These are phyloP conservation scores for Mrakia gelida DNA, from an alignment of 768 basidiomycete species.

Conservation along the genomic window DNA sequence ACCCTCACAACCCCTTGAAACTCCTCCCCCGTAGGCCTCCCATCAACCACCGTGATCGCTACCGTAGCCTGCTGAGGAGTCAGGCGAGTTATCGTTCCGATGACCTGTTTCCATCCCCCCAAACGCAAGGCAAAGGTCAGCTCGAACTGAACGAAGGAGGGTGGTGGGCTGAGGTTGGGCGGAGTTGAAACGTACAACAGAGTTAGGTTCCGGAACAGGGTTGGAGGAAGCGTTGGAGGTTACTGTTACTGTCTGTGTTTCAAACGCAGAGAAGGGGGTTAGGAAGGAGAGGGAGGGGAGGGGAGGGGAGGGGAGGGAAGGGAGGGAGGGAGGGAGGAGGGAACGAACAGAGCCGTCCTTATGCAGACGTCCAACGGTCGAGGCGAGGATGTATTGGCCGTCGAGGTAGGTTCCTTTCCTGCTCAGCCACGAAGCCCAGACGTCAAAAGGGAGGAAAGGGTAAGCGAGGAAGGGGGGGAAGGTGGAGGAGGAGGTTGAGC, in stretches of 20 bases:
- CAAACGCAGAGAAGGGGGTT: background rate
- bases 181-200: constrained; percentile 4
- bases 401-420: constrained; percentile 21
- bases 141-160: background rate
- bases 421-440: background rate
- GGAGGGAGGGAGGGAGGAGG: too few species aligned
- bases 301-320: background rate
- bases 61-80: constrained; percentile 78
- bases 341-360: constrained; percentile 29
- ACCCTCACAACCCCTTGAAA: constrained; percentile 81
- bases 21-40: constrained; percentile 75
- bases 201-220: constrained; percentile 28
- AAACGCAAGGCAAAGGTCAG: background rate
- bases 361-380: constrained; percentile 23
- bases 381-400: background rate
- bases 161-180: too few species aligned
- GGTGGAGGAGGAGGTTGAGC: background rate
- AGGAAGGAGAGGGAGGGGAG: background rate
- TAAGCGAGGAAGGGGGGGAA: background rate
- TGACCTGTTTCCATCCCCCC: constrained; percentile 47
- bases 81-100: constrained; percentile 76
- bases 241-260: constrained; percentile 11
- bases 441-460: background rate
- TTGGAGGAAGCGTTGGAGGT: constrained; percentile 18
- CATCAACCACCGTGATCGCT: constrained; percentile 82